phyloP scores from a whole-genome alignment of 345 rosid species.

The Noccaea caerulescens region DNA sequence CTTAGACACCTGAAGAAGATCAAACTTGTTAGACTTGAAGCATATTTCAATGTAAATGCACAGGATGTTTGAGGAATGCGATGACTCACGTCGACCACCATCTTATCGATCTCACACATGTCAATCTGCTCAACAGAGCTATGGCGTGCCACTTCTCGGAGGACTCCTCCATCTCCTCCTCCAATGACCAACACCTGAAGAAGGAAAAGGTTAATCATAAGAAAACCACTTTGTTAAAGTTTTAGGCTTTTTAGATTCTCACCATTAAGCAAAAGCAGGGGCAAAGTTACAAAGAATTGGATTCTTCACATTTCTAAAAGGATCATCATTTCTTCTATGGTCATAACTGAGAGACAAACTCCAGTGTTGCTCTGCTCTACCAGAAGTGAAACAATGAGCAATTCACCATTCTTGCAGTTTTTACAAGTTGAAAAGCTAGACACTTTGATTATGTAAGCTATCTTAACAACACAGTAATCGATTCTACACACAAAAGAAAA shows the following conservation, averaged over 20 bases:
- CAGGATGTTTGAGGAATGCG: background rate
- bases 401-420: background rate
- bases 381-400: background rate
- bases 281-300: background rate
- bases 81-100: conserved; percentile 93
- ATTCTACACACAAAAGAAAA: background rate
- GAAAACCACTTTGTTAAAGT: background rate
- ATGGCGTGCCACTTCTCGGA: conserved; percentile 89
- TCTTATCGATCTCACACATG: conserved; percentile 92
- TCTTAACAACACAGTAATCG: background rate
- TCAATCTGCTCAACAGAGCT: conserved; percentile 84
- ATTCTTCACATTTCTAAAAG: background rate
- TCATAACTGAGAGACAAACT: background rate
- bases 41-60: background rate
- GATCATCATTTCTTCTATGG: background rate
- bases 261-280: background rate
- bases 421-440: conserved; percentile 14
- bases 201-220: background rate
- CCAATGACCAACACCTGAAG: conserved; percentile 90
- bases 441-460: background rate
- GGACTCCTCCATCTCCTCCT: conserved; percentile 97
- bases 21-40: background rate
- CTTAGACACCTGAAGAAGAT: conserved; percentile 70
- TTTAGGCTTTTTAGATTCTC: no score
- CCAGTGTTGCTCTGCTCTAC: background rate